A percentile compares a stretch with the other conserved stretches of the same genome.
phyloP scores from a whole-genome alignment of 2,329 filamentous ascomycete species.

The Hypomyces perniciosus region DNA sequence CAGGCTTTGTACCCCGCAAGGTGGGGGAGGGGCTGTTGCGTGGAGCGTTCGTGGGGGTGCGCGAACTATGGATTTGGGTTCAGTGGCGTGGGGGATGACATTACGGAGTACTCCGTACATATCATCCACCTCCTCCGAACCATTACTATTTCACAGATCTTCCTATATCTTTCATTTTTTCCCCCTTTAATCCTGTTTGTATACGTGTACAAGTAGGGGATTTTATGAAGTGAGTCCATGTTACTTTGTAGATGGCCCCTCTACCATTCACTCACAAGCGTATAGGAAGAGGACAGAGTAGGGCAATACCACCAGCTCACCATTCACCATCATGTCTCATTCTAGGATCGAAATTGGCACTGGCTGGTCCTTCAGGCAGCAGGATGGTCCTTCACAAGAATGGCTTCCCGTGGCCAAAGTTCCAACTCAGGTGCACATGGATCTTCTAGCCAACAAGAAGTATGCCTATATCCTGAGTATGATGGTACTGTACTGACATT shows the following conservation, averaged over 20 bases:
- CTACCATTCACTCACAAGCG: no score
- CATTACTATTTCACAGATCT: neutral
- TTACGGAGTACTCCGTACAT: no score
- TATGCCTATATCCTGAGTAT: constrained; percentile 12
- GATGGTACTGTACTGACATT: neutral
- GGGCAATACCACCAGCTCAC: neutral
- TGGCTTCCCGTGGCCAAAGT: constrained; percentile 31
- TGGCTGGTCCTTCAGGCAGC: constrained; percentile 24
- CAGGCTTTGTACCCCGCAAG: constrained; percentile 20
- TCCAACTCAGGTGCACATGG: constrained; percentile 33
- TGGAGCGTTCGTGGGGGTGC: constrained; percentile 8
- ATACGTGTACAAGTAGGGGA: no score
- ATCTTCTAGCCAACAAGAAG: constrained; percentile 31
- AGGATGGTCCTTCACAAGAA: constrained; percentile 18
- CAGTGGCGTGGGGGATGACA: neutral
- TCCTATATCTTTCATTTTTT: neutral
- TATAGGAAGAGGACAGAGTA: neutral
- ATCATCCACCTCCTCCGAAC: no score
- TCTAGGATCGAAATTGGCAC: constrained; percentile 11
- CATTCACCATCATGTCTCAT: constrained; percentile 1
- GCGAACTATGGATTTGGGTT: neutral
- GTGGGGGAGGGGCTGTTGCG: constrained; percentile 6
- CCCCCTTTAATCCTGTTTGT: neutral
- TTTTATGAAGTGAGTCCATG: no score
- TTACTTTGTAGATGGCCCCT: no score